Percentiles rank a stretch among this genome's conserved stretches.
Conservation (phyloP, 2,329 filamentous ascomycete genomes). For the Pseudopithomyces chartarum region DNA sequence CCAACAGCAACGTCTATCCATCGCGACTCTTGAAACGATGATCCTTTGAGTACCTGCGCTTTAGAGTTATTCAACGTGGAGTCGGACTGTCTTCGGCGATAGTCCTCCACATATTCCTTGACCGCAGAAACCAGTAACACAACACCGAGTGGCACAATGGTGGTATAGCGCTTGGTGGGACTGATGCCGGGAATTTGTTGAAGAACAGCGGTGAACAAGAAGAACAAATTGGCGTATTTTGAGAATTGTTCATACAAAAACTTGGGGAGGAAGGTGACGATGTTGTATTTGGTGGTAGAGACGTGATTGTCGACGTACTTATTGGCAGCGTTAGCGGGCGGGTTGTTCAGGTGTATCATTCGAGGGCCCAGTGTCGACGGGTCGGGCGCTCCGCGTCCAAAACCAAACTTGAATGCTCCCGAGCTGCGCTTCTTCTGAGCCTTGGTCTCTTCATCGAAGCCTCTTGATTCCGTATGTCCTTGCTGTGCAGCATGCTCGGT, state of each 20-base stretch:
- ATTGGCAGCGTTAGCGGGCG: slow-evolving; percentile 84
- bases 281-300: slow-evolving; percentile 96
- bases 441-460: slow-evolving; percentile 34
- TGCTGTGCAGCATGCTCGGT: slow-evolving; percentile 72
- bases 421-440: slow-evolving; percentile 49
- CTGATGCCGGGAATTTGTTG: slow-evolving; percentile 96
- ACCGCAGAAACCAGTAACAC: slow-evolving; percentile 93
- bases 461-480: slow-evolving; percentile 45
- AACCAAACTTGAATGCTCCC: slow-evolving; percentile 87
- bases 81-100: slow-evolving; percentile 85
- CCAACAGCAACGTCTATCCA: slow-evolving; percentile 95
- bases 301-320: slow-evolving; percentile 97
- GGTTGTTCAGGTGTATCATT: slow-evolving; percentile 95
- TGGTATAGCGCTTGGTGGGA: slow-evolving; percentile 94
- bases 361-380: slow-evolving; percentile 89
- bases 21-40: slow-evolving; percentile 81
- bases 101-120: slow-evolving; percentile 94
- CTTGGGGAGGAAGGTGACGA: slow-evolving; percentile 91
- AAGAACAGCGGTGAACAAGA: slow-evolving; percentile 92
- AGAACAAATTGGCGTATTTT: slow-evolving; percentile 98
- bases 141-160: slow-evolving; percentile 88
- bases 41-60: slow-evolving; percentile 80
- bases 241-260: slow-evolving; percentile 98
- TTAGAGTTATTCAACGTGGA: slow-evolving; percentile 86
- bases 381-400: slow-evolving; percentile 82